Evolutionary conservation across 129 eudicot genomes (phyloP).

Genomic region (Centrapalus pauciflorus): DNA sequence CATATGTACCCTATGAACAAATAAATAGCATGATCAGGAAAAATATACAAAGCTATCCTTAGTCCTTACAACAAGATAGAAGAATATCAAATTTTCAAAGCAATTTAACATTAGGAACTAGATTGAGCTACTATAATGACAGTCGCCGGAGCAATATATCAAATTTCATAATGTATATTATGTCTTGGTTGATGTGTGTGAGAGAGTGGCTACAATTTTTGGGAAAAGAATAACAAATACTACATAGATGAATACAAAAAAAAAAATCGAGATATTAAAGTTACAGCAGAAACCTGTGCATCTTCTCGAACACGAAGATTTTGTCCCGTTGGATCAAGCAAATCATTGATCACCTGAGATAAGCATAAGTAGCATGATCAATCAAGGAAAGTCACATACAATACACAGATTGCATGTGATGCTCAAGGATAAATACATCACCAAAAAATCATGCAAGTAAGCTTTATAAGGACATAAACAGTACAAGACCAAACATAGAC

Average conservation of each 20-base stretch:
- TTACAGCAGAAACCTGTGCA: slow-evolving; percentile 69
- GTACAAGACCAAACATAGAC: background rate
- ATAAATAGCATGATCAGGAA: slow-evolving; percentile 1
- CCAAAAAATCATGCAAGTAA: background rate
- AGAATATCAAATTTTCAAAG: background rate
- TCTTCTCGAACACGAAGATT: slow-evolving; percentile 98
- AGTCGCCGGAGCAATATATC: no score
- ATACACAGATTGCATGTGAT: background rate
- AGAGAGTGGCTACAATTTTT: no score
- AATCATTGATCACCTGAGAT: slow-evolving; percentile 89
- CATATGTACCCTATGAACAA: slow-evolving; percentile 79
- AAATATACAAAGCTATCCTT: background rate
- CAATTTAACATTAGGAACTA: slow-evolving; percentile 3
- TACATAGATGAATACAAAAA: no score
- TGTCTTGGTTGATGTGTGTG: no score
- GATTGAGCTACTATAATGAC: background rate
- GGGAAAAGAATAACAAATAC: no score
- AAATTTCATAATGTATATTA: no score
- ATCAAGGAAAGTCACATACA: background rate
- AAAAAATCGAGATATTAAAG: no score
- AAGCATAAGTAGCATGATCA: slow-evolving; percentile 5
- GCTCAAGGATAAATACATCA: background rate
- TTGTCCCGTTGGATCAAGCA: slow-evolving; percentile 98
- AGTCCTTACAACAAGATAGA: background rate
- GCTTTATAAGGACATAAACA: slow-evolving; percentile 11